Conservation (phyloP, 352 stramenopile species). For the Globisporangium acanthophoron region DNA sequence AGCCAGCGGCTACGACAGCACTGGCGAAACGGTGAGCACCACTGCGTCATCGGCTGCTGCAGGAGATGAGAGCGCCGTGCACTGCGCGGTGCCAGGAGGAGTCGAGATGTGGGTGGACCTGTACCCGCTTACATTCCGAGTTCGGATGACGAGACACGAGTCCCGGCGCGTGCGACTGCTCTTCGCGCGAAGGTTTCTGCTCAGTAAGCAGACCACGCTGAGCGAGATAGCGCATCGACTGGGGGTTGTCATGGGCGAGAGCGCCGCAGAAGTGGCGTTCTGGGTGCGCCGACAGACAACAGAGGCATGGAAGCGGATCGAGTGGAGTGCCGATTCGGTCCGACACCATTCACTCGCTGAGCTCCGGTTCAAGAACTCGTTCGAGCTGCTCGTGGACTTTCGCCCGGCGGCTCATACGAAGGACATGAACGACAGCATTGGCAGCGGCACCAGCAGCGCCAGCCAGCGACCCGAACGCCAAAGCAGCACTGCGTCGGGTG, state of each 20-base stretch:
- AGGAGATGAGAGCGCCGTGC: neutral
- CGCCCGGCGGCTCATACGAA: conserved; percentile 24
- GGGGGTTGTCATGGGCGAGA: conserved; percentile 45
- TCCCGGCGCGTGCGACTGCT: conserved; percentile 49
- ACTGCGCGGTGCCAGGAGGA: neutral
- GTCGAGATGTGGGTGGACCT: conserved; percentile 26
- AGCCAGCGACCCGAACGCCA: neutral
- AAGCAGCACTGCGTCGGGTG: conserved; percentile 13
- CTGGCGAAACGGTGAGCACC: neutral
- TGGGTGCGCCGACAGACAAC: conserved; percentile 56
- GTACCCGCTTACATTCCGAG: conserved; percentile 47
- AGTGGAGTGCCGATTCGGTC: conserved; percentile 41
- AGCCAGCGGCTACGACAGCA: conserved; percentile 2
- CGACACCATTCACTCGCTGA: conserved; percentile 28
- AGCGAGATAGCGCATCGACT: conserved; percentile 55
- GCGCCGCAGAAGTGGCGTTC: conserved; percentile 47
- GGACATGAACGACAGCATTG: neutral
- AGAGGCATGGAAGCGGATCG: conserved; percentile 52
- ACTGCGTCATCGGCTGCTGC: neutral
- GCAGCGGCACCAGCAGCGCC: conserved; percentile 18
- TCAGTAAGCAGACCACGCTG: conserved; percentile 32
- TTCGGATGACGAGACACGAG: conserved; percentile 56
- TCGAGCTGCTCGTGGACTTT: conserved; percentile 72
- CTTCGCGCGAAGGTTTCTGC: conserved; percentile 42
- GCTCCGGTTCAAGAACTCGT: conserved; percentile 35